Conservation (phyloP, 768 basidiomycete genomes). For the Kwoniella shandongensis region DNA sequence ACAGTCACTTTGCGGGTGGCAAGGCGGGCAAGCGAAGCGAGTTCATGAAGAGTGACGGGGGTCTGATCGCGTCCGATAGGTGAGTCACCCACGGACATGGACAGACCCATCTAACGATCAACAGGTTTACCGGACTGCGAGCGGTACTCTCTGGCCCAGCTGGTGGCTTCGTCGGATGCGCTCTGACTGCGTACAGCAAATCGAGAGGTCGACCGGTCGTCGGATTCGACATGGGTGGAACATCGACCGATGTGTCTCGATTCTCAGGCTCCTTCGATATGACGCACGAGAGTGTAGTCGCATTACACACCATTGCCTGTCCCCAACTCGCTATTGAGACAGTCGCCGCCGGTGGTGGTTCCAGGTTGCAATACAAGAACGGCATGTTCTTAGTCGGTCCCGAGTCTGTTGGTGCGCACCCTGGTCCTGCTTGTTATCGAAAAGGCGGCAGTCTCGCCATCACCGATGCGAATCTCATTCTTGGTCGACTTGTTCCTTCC, state of each 20-base stretch:
- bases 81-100: conserved; percentile 4
- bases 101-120: no score
- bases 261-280: conserved; percentile 88
- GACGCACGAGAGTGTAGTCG: conserved; percentile 56
- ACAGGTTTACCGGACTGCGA: conserved; percentile 88
- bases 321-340: conserved; percentile 44
- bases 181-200: conserved; percentile 83
- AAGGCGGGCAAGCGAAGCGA: conserved; percentile 27
- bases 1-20: conserved; percentile 35
- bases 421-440: conserved; percentile 60
- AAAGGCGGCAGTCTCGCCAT: conserved; percentile 60
- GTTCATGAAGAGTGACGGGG: conserved; percentile 89
- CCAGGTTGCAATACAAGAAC: conserved; percentile 81
- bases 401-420: conserved; percentile 55
- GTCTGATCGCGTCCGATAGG: conserved; percentile 38
- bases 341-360: conserved; percentile 71
- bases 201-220: conserved; percentile 72
- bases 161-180: conserved; percentile 93
- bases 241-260: conserved; percentile 87
- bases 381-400: conserved; percentile 92
- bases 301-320: conserved; percentile 40
- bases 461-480: conserved; percentile 46
- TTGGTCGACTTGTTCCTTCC: conserved; percentile 12
- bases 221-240: conserved; percentile 67
- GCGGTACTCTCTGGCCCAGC: conserved; percentile 86